Base-by-base conservation (phyloP, 129 eudicot species). In the Glebionis coronaria region DNA sequence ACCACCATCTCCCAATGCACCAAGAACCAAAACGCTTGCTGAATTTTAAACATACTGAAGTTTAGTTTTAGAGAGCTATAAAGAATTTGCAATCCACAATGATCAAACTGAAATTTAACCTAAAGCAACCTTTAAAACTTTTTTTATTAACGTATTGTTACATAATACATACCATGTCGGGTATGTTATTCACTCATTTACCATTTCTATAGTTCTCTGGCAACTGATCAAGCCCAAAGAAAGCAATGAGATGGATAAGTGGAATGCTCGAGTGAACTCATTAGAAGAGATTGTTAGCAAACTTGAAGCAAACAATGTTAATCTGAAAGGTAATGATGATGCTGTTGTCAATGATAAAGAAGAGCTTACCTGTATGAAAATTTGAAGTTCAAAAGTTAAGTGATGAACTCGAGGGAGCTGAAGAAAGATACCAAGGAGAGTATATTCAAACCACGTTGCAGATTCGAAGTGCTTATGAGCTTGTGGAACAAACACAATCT, bases 1-100 rank as follows among this genome's bases (percentile, higher is more conserved):
- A 28, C 98, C 98, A 75, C 96, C 88, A 67, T 93, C 98, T 59
- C 98, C 96, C 79, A 93, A 93, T 57, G 95, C 98, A 80, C 96
- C 98, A 69, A 96, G 96, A n/a, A n/a, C n/a, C n/a, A n/a, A n/a
- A n/a, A n/a, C n/a, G n/a, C n/a, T n/a, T n/a, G n/a, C n/a, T n/a
- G n/a, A n/a, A 67, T 73, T 80, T 95, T 93, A 79, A 51, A 79
- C 62, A 56, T n/a, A 38, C 3, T 20, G 44, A 61, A 25, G 14
- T 16, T 52, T 44, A 29, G 76, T n/a, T 23, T 25, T 25, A 25
- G 28, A 25, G 28, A 25, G 28, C 2, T 56, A 50, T 27, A 61
- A 38, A 19, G 21, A 35, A 13, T 65, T 50, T 58, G 31, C 23
- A 63, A 63, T 25, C 28, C 28, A 25, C 3, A 25, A 25, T 25